Percentiles rank a stretch among this genome's conserved stretches.
These are phyloP conservation scores for Yamadazyma nakazawae DNA, from an alignment of 805 yeast genomes.

Conservation along the genomic window DNA sequence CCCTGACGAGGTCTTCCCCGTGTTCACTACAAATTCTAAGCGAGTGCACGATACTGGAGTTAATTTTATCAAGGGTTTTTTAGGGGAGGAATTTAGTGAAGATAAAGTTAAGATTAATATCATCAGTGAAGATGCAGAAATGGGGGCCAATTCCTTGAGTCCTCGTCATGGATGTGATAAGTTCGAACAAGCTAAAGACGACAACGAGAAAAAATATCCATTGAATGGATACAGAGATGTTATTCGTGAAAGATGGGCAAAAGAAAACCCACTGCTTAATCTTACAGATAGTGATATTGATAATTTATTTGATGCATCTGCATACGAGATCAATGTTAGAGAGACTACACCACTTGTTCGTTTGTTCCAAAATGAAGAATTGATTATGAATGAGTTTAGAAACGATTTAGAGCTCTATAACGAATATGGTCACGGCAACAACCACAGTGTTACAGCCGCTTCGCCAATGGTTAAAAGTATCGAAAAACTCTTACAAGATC, in stretches of 20 bases:
- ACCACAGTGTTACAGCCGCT: constrained; percentile 56
- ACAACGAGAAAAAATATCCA: constrained; percentile 20
- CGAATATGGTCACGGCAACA: constrained; percentile 59
- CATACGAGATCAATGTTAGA: constrained; percentile 68
- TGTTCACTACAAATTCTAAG: constrained; percentile 53
- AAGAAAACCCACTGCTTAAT: constrained; percentile 34
- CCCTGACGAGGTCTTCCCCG: constrained; percentile 33
- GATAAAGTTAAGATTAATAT: constrained; percentile 29
- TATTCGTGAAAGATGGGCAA: constrained; percentile 33
- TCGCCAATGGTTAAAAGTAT: constrained; percentile 49
- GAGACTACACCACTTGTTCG: constrained; percentile 66
- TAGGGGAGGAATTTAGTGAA: constrained; percentile 39
- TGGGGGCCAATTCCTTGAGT: constrained; percentile 60
- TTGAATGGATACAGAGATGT: constrained; percentile 46
- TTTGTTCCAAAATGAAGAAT: constrained; percentile 67
- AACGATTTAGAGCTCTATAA: constrained; percentile 59
- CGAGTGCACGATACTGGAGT: constrained; percentile 55
- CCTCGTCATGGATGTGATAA: constrained; percentile 46
- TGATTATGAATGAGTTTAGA: constrained; percentile 59
- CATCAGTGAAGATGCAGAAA: constrained; percentile 42
- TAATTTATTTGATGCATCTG: constrained; percentile 59
- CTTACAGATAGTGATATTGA: constrained; percentile 51
- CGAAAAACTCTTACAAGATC: constrained; percentile 43
- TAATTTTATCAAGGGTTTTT: constrained; percentile 57
- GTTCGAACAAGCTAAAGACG: constrained; percentile 19